Conservation (phyloP, 257 asterid genomes). For the Salvia splendens region DNA sequence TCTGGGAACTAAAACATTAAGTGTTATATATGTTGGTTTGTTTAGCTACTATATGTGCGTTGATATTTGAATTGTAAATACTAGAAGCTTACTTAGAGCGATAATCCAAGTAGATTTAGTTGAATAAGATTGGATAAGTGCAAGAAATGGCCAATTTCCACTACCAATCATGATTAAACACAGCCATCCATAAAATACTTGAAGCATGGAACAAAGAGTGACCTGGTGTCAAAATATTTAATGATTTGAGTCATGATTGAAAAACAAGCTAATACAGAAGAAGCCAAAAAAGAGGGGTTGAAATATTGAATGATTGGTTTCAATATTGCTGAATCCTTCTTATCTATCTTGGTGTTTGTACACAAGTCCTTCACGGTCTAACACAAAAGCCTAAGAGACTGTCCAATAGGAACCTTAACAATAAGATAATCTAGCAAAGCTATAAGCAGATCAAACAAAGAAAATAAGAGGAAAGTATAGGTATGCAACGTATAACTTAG, state of each 20-base stretch:
- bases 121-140: too few species aligned
- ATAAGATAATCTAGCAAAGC: slow-evolving; percentile 23
- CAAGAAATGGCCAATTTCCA: too few species aligned
- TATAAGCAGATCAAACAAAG: slow-evolving; percentile 1
- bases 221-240: slow-evolving; percentile 45
- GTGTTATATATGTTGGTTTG: neutral
- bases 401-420: slow-evolving; percentile 32
- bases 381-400: slow-evolving; percentile 85
- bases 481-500: neutral
- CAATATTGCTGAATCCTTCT: slow-evolving; percentile 34
- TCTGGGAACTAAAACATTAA: neutral
- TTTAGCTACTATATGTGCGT: neutral
- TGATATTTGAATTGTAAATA: too few species aligned
- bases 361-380: slow-evolving; percentile 65
- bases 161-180: slow-evolving; percentile 24
- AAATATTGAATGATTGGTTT: too few species aligned
- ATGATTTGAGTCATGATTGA: slow-evolving; percentile 7
- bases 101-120: too few species aligned
- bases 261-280: neutral
- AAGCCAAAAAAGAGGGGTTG: neutral
- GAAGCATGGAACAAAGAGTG: slow-evolving; percentile 85
- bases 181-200: slow-evolving; percentile 80
- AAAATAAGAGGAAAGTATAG: neutral
- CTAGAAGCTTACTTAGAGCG: too few species aligned
- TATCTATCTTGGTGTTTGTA: slow-evolving; percentile 43